Percentiles rank a stretch among this genome's conserved stretches.
Evolutionary conservation across 2,329 filamentous ascomycete genomes (phyloP).

Genomic region (Aspergillus sp.): DNA sequence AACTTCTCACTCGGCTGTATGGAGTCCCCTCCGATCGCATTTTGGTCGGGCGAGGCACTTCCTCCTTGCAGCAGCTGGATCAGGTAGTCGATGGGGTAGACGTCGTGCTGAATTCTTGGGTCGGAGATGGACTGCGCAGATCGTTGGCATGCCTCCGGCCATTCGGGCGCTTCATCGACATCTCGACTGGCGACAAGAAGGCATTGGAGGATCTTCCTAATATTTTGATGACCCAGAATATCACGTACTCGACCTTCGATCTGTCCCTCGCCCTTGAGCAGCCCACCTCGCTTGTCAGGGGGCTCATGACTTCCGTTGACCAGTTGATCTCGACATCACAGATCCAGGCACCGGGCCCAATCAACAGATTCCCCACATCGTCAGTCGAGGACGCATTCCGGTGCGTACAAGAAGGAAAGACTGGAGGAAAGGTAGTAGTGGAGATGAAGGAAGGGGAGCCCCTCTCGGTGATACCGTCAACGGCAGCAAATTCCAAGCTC

Average conservation of each 20-base stretch:
- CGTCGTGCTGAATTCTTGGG: slow-evolving; percentile 27
- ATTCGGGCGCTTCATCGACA: slow-evolving; percentile 26
- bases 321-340: too few species aligned
- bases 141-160: slow-evolving; percentile 25
- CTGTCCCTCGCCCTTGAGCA: slow-evolving; percentile 1
- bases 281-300: not conserved
- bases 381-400: slow-evolving; percentile 29
- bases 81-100: slow-evolving; percentile 25
- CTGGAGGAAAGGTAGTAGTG: slow-evolving; percentile 42
- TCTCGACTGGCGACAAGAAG: slow-evolving; percentile 10
- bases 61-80: slow-evolving; percentile 10
- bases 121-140: slow-evolving; percentile 21
- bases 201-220: slow-evolving; percentile 16
- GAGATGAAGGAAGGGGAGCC: slow-evolving; percentile 5
- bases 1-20: slow-evolving; percentile 23
- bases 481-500: too few species aligned
- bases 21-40: slow-evolving; percentile 23
- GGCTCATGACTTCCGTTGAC: too few species aligned
- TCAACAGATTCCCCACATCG: too few species aligned
- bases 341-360: too few species aligned
- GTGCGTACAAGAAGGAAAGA: slow-evolving; percentile 34
- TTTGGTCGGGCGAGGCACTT: slow-evolving; percentile 24
- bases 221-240: slow-evolving; percentile 10
- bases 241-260: slow-evolving; percentile 10
- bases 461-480: too few species aligned